Evolutionary conservation across 2,329 filamentous ascomycete genomes (phyloP).

Genomic region (Penicillium sp.): DNA sequence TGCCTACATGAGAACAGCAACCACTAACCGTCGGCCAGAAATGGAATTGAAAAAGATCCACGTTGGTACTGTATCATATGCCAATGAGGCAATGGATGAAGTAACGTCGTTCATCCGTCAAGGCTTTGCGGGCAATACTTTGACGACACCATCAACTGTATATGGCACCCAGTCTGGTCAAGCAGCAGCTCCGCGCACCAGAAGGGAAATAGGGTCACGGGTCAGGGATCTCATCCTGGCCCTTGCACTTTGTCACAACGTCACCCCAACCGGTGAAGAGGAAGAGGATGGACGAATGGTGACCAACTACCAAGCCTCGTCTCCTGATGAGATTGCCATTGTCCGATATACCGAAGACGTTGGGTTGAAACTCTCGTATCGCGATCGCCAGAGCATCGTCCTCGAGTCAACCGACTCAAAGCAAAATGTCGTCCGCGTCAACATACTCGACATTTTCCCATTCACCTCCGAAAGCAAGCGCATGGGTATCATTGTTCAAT

Average conservation of each 20-base stretch:
- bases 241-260: constrained; percentile 92
- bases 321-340: constrained; percentile 97
- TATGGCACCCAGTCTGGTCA: constrained; percentile 62
- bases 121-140: constrained; percentile 63
- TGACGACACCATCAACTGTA: constrained; percentile 76
- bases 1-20: neutral
- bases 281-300: constrained; percentile 69
- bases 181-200: constrained; percentile 72
- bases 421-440: constrained; percentile 75
- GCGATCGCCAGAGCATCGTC: constrained; percentile 83
- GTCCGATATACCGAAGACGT: constrained; percentile 94
- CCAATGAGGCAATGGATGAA: constrained; percentile 98
- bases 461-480: constrained; percentile 98
- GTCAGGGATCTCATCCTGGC: constrained; percentile 92
- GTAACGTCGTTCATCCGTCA: constrained; percentile 83
- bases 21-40: constrained; percentile 52
- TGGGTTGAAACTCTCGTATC: constrained; percentile 78
- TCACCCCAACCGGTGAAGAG: constrained; percentile 87
- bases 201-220: constrained; percentile 88
- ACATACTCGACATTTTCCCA: constrained; percentile 91
- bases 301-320: constrained; percentile 93
- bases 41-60: constrained; percentile 99
- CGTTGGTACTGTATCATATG: constrained; percentile 95
- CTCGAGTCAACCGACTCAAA: constrained; percentile 76
- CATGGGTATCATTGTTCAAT: constrained; percentile 96